phyloP scores from a whole-genome alignment of 2,329 filamentous ascomycete genomes.

The Colletotrichum trifolii region DNA sequence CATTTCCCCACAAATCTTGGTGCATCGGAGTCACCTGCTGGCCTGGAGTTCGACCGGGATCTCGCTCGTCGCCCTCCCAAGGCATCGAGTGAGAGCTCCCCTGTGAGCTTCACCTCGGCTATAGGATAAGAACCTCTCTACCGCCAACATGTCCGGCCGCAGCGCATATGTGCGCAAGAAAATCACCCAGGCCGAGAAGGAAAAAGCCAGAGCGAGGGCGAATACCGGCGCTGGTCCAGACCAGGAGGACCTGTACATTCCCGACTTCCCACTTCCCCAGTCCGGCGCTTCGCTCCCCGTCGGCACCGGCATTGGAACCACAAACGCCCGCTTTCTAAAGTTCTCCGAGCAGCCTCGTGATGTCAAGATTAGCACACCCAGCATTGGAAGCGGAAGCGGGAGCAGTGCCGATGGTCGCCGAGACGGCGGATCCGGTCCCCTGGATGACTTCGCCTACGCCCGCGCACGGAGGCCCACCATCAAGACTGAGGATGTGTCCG shows the following conservation, averaged over 20 bases:
- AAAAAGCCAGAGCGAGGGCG: constrained; percentile 50
- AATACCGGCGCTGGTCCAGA: constrained; percentile 46
- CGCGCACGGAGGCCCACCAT: constrained; percentile 55
- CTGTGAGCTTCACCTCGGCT: background rate
- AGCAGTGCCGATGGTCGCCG: constrained; percentile 49
- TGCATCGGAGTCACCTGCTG: no score
- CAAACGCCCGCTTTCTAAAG: constrained; percentile 57
- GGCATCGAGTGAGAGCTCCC: background rate
- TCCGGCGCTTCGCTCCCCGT: constrained; percentile 46
- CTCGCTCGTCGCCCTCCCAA: no score
- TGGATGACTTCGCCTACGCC: constrained; percentile 58
- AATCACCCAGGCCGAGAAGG: constrained; percentile 60
- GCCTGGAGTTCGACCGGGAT: no score
- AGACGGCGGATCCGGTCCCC: constrained; percentile 43
- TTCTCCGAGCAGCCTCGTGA: constrained; percentile 55
- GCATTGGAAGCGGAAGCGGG: constrained; percentile 52
- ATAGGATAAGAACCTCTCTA: background rate
- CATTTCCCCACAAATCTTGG: no score
- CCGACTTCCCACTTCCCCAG: constrained; percentile 50
- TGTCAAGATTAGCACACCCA: constrained; percentile 41
- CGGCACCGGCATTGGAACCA: constrained; percentile 53
- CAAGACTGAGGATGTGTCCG: constrained; percentile 62
- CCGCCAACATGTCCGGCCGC: constrained; percentile 63
- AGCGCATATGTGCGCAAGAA: constrained; percentile 70
- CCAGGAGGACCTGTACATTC: constrained; percentile 50